Evolutionary conservation across 2,329 filamentous ascomycete species (phyloP), one percentile per base, ranked within the genome.

Genomic region (Hypomyces rosellus): DNA sequence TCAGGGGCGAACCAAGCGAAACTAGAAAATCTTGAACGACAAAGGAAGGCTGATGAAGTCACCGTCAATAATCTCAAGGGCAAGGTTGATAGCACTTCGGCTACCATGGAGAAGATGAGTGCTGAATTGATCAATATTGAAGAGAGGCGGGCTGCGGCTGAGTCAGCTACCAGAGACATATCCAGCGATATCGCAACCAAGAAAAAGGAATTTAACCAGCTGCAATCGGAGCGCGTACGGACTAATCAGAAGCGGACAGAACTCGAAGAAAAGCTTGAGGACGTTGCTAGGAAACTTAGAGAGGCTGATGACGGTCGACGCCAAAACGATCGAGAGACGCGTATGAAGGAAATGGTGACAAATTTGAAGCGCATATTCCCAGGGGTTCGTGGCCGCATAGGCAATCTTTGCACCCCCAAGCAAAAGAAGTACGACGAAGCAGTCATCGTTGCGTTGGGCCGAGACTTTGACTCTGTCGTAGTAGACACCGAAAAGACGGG

Each of bases 351-450:
- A 63, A 87, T 89, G 63, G 85, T 97, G 34, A 83, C 85, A 11
- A 85, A 88, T 33, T 76, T 99, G 61, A 96, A 95, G 68, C 86
- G 90, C 47, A 87, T 96, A 55, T 96, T 90, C 60, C 89, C 90
- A 1, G 92, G 92, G 43, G 92, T 99, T 41, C 88, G 88, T 58
- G 93, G 93, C 16, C 85, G 92, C 42, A 82, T 97, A 42, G 89
- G 89, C 55, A 89, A 96, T 57, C 80, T 99, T 39, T 96, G 93
- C 72, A 91, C 89, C 57, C 92, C 93, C 1, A 97, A 96, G 69
- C 89, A 96, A 71, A 96, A 95, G 71, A 97, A 96, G 67, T 99
- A 85, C 62, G 88, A 93, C 56, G 89, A 93, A 58, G 93, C 93
- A 42, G 88, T 99, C 55, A 89, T 89, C 60, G 95, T 89, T 18